These are phyloP conservation scores for Exidia glandulosa DNA, from an alignment of 768 basidiomycete species.

Conservation along the genomic window DNA sequence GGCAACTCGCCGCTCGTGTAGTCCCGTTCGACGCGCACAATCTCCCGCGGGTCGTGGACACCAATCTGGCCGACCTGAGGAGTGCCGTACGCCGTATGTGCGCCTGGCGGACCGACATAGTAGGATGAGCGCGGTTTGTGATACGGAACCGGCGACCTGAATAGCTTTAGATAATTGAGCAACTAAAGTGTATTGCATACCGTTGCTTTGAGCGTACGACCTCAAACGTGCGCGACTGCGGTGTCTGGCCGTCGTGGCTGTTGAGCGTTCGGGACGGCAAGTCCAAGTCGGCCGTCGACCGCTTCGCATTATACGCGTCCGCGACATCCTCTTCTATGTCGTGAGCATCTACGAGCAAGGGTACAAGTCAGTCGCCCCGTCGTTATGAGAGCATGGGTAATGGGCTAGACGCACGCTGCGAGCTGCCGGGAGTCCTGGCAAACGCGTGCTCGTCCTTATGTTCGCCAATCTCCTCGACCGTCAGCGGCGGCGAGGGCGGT, in stretches of 20 bases:
- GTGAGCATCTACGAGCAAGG: not conserved
- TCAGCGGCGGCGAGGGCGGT: not conserved
- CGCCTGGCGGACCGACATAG: conserved; percentile 70
- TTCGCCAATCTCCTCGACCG: not conserved
- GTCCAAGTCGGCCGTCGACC: not conserved
- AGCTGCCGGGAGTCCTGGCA: not conserved
- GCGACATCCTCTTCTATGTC: not conserved
- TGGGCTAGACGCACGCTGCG: not conserved
- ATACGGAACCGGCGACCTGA: conserved; percentile 17
- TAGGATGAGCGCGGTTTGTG: conserved; percentile 68
- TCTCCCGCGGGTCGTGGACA: conserved; percentile 81
- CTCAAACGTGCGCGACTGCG: conserved; percentile 6
- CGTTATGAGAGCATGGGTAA: not conserved
- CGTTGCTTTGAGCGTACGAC: conserved; percentile 3
- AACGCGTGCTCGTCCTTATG: not conserved
- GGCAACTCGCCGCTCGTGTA: conserved; percentile 82
- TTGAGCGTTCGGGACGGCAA: not conserved
- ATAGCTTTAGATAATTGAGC: not conserved
- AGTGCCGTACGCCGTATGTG: conserved; percentile 72
- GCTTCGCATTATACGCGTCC: not conserved
- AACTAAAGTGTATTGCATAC: not conserved
- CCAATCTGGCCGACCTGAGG: conserved; percentile 78
- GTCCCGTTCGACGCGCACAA: conserved; percentile 86
- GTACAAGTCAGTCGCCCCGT: not conserved
- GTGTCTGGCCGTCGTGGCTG: not conserved